Evolutionary conservation across 805 yeast genomes (phyloP), one percentile per base, ranked within the genome.

Genomic region (Naumovozyma castellii): DNA sequence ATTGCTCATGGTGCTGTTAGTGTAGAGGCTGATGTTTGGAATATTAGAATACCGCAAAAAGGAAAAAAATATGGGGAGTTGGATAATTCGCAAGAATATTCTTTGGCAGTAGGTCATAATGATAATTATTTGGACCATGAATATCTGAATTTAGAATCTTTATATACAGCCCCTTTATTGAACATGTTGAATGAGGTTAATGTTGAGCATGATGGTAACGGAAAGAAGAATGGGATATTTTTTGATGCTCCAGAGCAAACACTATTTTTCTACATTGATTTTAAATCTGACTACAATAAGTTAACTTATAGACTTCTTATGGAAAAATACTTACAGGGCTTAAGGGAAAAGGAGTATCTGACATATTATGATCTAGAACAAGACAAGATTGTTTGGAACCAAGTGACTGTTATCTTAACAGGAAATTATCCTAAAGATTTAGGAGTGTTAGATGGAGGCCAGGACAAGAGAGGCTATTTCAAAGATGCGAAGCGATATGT

Each of bases 1-100:
- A 54, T 69, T 10, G 48, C 54, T 3, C 44, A 52, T 17, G 87
- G 85, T 2, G 67, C 73, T 29, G 65, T 66, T 33, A 73, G 81
- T 36, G 66, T 79, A 1, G 87, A 80, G 57, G 79, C 80, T n/a
- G 87, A 80, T 50, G 68, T 77, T 14, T 78, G 81, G 82, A 58
- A 59, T 35, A 49, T 55, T 4, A 41, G 41, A 4, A 27, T 35
- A 18, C 22, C 13, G 10, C 20, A 32, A 22, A 18, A 5, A 14
- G 32, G 34, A 59, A 32, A 63, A 62, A 2, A 45, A 62, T 29
- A 65, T 63, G 10, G 45, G 65, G 37, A 67, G 39, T 22, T 20
- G 13, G 9, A 35, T 19, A 57, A 60, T 3, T 50, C 59, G 3
- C 61, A 58, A 12, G 62, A 62, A 28, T 51, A 61, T 34, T 67